These are phyloP conservation scores for Euphorbia celastroides DNA, from an alignment of 441 rosid genomes.

Conservation along the genomic window DNA sequence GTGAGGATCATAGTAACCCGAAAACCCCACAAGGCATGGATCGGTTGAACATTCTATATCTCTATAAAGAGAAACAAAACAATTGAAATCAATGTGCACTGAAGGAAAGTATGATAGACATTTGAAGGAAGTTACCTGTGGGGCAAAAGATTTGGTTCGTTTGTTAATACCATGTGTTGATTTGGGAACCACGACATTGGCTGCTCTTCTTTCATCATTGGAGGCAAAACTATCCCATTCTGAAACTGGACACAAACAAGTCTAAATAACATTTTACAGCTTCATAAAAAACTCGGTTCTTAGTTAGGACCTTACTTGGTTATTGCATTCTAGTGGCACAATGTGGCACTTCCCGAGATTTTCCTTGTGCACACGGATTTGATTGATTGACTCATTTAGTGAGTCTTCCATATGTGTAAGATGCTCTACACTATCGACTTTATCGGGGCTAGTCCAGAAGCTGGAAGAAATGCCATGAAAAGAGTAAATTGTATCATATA, in stretches of 20 bases:
- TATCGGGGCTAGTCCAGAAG: constrained; percentile 65
- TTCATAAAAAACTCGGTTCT: background rate
- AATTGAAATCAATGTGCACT: constrained; percentile 1
- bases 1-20: constrained; percentile 44
- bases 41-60: constrained; percentile 43
- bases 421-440: constrained; percentile 59
- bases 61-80: constrained; percentile 25
- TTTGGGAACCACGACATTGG: constrained; percentile 68
- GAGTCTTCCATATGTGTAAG: constrained; percentile 75
- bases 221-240: constrained; percentile 49
- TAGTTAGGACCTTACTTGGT: constrained; percentile 37
- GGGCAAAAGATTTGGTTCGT: constrained; percentile 47
- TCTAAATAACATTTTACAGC: constrained; percentile 11
- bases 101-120: background rate
- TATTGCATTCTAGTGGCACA: constrained; percentile 42
- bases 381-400: constrained; percentile 54
- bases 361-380: constrained; percentile 53
- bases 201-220: constrained; percentile 55
- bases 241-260: constrained; percentile 44
- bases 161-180: constrained; percentile 50
- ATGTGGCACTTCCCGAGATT: constrained; percentile 49
- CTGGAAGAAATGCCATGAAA: constrained; percentile 42
- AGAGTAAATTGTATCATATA: constrained; percentile 9
- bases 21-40: constrained; percentile 41
- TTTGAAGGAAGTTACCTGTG: constrained; percentile 36